These are phyloP conservation scores for Dactylorhiza incarnata DNA, from an alignment of 106 monocot species.

Conservation along the genomic window DNA sequence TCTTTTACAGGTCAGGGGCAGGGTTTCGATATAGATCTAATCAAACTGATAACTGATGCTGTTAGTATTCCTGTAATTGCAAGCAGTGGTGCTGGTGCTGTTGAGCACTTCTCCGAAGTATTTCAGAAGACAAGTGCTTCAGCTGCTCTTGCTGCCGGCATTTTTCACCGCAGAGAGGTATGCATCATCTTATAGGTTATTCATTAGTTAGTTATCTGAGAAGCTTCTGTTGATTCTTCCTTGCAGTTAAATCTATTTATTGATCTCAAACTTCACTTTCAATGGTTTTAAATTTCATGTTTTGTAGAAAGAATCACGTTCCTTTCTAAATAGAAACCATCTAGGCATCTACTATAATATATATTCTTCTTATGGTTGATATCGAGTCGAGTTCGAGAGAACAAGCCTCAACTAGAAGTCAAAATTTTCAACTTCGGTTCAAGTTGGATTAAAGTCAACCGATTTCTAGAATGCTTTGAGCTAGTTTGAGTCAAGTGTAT, in stretches of 20 bases:
- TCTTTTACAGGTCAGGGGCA: conserved; percentile 66
- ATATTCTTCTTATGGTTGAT: background rate
- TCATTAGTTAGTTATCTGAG: too few species aligned
- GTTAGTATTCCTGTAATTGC: conserved; percentile 93
- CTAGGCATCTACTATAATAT: background rate
- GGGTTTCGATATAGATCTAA: conserved; percentile 85
- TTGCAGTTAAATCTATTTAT: background rate
- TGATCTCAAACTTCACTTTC: background rate
- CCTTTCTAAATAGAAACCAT: background rate
- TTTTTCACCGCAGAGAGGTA: conserved; percentile 98
- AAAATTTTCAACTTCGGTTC: too few species aligned
- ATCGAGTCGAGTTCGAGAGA: too few species aligned
- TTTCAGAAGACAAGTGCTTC: conserved; percentile 90
- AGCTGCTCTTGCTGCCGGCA: conserved; percentile 95
- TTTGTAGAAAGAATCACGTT: background rate
- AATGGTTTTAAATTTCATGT: conserved; percentile 3
- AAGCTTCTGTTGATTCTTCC: background rate
- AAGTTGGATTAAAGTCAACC: too few species aligned
- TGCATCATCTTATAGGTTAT: background rate
- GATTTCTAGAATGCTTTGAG: too few species aligned
- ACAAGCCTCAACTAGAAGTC: too few species aligned
- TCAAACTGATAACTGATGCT: conserved; percentile 80
- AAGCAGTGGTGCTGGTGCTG: conserved; percentile 91
- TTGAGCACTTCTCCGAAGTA: conserved; percentile 81
- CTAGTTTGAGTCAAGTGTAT: too few species aligned